Conservation (phyloP, 495 filamentous ascomycete species). For the Podospora conica region DNA sequence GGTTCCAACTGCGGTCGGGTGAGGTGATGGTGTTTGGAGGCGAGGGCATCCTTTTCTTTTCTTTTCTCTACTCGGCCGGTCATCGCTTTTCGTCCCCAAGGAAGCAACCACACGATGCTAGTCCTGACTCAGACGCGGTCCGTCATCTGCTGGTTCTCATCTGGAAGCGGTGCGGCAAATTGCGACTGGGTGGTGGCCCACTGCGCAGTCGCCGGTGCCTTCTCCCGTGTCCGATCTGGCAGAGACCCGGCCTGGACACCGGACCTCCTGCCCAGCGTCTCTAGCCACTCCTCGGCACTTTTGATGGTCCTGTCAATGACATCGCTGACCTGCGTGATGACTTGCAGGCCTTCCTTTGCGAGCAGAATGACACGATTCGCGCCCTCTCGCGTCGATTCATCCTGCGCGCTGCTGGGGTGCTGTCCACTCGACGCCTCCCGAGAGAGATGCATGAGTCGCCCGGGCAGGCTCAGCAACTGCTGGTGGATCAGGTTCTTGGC, state of each 20-base stretch:
- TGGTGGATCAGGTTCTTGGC: constrained; percentile 68
- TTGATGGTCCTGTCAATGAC: constrained; percentile 78
- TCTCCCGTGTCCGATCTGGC: constrained; percentile 26
- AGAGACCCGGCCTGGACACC: background rate
- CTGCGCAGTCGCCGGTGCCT: background rate
- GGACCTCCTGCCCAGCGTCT: constrained; percentile 55
- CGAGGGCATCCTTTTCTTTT: background rate
- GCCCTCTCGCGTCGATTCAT: constrained; percentile 36
- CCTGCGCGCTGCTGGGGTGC: constrained; percentile 29
- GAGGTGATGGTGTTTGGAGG: background rate
- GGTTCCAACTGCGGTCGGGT: background rate
- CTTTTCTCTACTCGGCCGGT: background rate
- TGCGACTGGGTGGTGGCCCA: background rate
- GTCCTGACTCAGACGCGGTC: background rate
- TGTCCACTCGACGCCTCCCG: constrained; percentile 43
- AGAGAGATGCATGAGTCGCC: constrained; percentile 50
- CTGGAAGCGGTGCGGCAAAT: background rate
- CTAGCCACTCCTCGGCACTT: constrained; percentile 83
- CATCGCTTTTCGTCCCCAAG: background rate
- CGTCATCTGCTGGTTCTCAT: background rate
- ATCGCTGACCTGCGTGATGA: constrained; percentile 76
- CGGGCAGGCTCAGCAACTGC: constrained; percentile 72
- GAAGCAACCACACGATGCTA: background rate
- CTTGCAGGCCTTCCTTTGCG: constrained; percentile 80
- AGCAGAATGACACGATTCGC: constrained; percentile 71